phyloP scores from a whole-genome alignment of 2,329 filamentous ascomycete genomes.

The Didymellaceae sp. region DNA sequence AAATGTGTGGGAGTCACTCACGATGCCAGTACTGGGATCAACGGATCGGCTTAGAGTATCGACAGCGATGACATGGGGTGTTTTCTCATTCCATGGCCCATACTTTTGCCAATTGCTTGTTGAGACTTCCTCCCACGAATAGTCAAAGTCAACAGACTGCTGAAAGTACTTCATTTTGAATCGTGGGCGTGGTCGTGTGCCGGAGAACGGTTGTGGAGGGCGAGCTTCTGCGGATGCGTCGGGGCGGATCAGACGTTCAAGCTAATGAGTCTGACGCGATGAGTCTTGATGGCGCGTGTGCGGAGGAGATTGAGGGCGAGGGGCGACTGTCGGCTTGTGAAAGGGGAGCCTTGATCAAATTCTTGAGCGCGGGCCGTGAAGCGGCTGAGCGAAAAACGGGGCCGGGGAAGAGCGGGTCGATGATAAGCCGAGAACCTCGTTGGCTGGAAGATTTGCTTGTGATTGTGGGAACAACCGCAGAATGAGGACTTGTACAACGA shows the following conservation, averaged over 20 bases:
- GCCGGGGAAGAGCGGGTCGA: conserved; percentile 17
- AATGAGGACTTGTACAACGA: neutral
- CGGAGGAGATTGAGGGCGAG: conserved; percentile 1
- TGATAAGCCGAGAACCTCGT: conserved; percentile 15
- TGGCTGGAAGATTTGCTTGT: conserved; percentile 2
- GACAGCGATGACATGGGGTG: conserved; percentile 93
- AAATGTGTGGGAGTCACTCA: conserved; percentile 51
- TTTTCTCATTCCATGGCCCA: conserved; percentile 98
- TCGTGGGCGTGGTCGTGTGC: conserved; percentile 24
- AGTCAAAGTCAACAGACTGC: conserved; percentile 87
- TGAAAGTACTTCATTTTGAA: conserved; percentile 90
- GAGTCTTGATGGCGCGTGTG: conserved; percentile 21
- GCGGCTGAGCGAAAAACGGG: conserved; percentile 17
- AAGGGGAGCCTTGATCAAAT: conserved; percentile 21
- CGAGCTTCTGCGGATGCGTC: conserved; percentile 3
- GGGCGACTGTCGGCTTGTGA: conserved; percentile 15
- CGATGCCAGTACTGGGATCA: conserved; percentile 70
- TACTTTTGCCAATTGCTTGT: conserved; percentile 99
- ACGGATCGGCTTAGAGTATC: conserved; percentile 82
- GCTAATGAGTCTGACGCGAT: conserved; percentile 14
- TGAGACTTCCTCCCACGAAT: conserved; percentile 98
- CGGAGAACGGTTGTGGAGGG: conserved; percentile 15
- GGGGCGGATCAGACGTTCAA: conserved; percentile 13
- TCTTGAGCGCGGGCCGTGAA: conserved; percentile 20
- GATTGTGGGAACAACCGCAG: neutral